Conservation (phyloP, 306 rosid genomes). For the Lathyrus oleraceus region DNA sequence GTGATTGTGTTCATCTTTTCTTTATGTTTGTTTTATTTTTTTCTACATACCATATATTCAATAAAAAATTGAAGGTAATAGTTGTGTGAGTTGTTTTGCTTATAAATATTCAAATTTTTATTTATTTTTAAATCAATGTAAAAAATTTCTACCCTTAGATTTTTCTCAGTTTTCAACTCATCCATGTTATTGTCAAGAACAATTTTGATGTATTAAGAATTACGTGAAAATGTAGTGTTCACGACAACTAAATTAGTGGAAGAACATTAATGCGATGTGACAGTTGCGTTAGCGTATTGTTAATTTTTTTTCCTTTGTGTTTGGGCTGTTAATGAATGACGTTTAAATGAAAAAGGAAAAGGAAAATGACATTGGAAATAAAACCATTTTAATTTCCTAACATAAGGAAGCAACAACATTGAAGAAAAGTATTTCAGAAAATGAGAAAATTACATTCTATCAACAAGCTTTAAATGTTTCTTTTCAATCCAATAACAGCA, state of each 20-base stretch:
- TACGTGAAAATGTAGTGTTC: background rate
- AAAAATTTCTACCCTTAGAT: too few relatives aligned
- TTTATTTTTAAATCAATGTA: too few relatives aligned
- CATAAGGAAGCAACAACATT: background rate
- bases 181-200: too few relatives aligned
- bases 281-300: slow-evolving; percentile 21
- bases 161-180: too few relatives aligned
- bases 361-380: background rate
- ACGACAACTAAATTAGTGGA: background rate
- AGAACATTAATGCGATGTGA: background rate
- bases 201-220: too few relatives aligned
- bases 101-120: too few relatives aligned
- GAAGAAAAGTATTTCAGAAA: slow-evolving; percentile 14
- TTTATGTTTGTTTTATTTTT: too few relatives aligned
- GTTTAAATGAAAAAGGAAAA: slow-evolving; percentile 28
- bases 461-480: background rate
- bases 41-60: too few relatives aligned
- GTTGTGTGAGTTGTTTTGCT: too few relatives aligned
- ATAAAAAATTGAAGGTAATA: too few relatives aligned
- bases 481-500: background rate
- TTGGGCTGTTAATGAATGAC: background rate
- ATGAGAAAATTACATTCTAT: slow-evolving; percentile 1
- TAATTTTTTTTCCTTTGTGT: slow-evolving; percentile 4
- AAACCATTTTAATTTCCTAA: background rate
- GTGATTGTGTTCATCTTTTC: too few relatives aligned